Conservation (phyloP, 305 asterid species). For the Fraxinus sp. region DNA sequence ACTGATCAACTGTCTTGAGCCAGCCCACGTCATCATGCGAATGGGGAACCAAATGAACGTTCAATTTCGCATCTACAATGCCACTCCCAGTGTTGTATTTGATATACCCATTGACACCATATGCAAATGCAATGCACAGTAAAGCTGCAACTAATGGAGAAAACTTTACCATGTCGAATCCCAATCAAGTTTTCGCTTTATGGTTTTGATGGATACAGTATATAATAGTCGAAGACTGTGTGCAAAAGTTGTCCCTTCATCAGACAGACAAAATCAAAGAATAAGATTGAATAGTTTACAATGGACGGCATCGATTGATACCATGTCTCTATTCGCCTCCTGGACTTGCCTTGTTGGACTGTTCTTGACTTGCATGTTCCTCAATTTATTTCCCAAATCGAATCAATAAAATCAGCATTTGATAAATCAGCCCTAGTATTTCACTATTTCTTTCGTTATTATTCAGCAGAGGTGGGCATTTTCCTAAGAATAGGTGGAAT, state of each 20-base stretch:
- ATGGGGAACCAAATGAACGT: conserved; percentile 86
- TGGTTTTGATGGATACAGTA: not conserved
- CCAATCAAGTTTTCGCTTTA: conserved; percentile 6
- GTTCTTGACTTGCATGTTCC: not conserved
- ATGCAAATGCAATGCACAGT: conserved; percentile 33
- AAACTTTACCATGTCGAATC: conserved; percentile 34
- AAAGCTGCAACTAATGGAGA: conserved; percentile 27
- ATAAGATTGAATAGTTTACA: not conserved
- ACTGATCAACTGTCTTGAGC: conserved; percentile 88
- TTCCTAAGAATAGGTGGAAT: not conserved
- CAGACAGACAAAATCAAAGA: not conserved
- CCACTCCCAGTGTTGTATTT: conserved; percentile 58
- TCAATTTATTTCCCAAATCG: not conserved
- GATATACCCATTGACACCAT: conserved; percentile 37
- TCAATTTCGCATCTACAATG: conserved; percentile 63
- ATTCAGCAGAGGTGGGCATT: not conserved
- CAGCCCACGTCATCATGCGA: conserved; percentile 91
- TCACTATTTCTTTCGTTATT: too few relatives aligned
- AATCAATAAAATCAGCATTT: not conserved
- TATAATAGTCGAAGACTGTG: not conserved
- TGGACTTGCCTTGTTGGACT: not conserved
- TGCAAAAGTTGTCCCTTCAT: not conserved
- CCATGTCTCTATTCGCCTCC: not conserved
- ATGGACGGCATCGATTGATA: not conserved
- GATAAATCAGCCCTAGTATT: not conserved